Conservation (phyloP, 2,329 filamentous ascomycete species). For the Ustilaginoidea virens region DNA sequence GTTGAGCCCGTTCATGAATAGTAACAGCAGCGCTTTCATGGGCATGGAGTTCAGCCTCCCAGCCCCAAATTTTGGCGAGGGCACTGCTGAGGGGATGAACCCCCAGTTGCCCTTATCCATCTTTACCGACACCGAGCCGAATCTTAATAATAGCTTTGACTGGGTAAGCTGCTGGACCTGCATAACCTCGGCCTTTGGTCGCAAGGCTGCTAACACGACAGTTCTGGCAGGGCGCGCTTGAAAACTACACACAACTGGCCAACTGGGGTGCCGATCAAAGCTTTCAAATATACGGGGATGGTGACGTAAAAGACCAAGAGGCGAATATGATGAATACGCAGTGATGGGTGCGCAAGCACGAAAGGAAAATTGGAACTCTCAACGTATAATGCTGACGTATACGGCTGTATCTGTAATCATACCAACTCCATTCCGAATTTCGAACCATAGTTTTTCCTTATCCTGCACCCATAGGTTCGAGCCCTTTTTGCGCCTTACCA, state of each 20-base stretch:
- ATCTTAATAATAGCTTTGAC: constrained; percentile 37
- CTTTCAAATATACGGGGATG: constrained; percentile 32
- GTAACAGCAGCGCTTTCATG: constrained; percentile 24
- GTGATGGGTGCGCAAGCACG: too few species aligned
- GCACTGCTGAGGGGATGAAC: constrained; percentile 14
- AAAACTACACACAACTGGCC: constrained; percentile 38
- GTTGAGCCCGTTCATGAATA: constrained; percentile 17
- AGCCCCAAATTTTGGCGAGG: constrained; percentile 14
- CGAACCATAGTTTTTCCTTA: too few species aligned
- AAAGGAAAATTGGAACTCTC: too few species aligned
- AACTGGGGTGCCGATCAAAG: constrained; percentile 36
- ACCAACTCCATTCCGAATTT: too few species aligned
- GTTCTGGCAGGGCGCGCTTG: constrained; percentile 33
- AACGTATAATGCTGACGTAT: too few species aligned
- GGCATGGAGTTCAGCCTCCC: constrained; percentile 27
- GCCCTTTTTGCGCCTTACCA: too few species aligned
- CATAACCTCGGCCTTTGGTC: too few species aligned
- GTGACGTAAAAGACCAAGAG: constrained; percentile 12
- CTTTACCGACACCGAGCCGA: constrained; percentile 26
- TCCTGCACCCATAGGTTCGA: too few species aligned
- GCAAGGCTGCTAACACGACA: not conserved
- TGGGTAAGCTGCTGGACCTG: too few species aligned
- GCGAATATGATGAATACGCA: constrained; percentile 10
- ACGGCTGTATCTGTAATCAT: too few species aligned
- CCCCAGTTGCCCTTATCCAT: constrained; percentile 33